Evolutionary conservation across 305 asterid genomes (phyloP).

Genomic region (Coffea humblotiana): DNA sequence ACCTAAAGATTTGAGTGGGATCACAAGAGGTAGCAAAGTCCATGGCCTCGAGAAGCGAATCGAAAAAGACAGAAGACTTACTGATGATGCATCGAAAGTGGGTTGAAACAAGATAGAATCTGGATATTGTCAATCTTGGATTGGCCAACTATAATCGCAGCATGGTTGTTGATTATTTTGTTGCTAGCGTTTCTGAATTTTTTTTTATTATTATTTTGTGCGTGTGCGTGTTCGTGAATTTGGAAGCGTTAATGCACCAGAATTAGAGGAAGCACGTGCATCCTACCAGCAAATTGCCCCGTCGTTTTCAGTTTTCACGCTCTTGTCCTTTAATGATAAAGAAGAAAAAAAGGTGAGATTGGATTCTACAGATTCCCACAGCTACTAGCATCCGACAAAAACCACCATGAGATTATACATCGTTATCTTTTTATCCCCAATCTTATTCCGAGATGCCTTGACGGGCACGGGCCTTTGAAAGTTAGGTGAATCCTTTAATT

Average conservation of each 20-base stretch:
- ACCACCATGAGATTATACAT: background rate
- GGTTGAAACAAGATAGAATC: slow-evolving; percentile 9
- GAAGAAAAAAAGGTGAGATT: slow-evolving; percentile 27
- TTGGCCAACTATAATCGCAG: no score
- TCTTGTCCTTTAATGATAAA: slow-evolving; percentile 46
- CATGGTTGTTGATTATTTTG: no score
- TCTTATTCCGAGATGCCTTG: background rate
- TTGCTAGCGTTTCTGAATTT: no score
- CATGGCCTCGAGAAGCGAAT: slow-evolving; percentile 23
- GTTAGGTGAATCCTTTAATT: background rate
- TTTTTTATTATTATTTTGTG: no score
- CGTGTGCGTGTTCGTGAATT: slow-evolving; percentile 23
- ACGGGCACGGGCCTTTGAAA: background rate
- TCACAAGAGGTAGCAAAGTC: slow-evolving; percentile 20
- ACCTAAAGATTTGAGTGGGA: slow-evolving; percentile 4
- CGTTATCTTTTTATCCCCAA: background rate
- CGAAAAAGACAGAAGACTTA: slow-evolving; percentile 15
- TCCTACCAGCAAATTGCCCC: slow-evolving; percentile 38
- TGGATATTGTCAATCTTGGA: background rate
- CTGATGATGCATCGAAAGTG: slow-evolving; percentile 33
- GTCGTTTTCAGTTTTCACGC: slow-evolving; percentile 37
- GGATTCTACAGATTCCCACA: slow-evolving; percentile 48
- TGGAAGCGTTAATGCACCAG: slow-evolving; percentile 37
- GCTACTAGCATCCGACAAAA: slow-evolving; percentile 6
- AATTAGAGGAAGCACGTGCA: slow-evolving; percentile 54